Evolutionary conservation across 257 asterid species (phyloP).

Genomic region (Echites panduratus): DNA sequence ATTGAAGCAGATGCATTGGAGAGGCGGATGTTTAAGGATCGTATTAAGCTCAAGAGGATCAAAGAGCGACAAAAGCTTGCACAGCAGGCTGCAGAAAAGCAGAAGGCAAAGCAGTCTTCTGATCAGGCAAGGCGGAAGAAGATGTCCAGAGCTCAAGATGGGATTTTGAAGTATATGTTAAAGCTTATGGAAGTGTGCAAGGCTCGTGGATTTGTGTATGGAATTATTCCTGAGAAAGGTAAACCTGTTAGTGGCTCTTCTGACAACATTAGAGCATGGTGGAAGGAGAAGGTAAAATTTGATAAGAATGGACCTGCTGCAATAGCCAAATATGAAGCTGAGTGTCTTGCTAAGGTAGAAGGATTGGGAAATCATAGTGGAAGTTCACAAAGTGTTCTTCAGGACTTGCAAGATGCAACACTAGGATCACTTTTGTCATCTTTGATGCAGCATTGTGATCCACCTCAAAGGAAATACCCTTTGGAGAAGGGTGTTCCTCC

Average conservation of each 20-base stretch:
- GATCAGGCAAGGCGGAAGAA: conserved; percentile 67
- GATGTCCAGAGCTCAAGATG: conserved; percentile 72
- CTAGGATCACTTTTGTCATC: conserved; percentile 63
- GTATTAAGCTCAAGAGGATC: conserved; percentile 56
- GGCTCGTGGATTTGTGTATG: conserved; percentile 67
- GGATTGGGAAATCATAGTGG: conserved; percentile 30
- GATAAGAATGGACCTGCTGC: conserved; percentile 69
- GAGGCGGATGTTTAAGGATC: conserved; percentile 74
- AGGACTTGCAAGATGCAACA: conserved; percentile 62
- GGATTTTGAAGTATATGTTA: conserved; percentile 68
- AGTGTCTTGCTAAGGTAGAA: conserved; percentile 32
- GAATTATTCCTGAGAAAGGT: conserved; percentile 70
- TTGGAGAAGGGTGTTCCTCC: conserved; percentile 56
- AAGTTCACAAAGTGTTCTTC: conserved; percentile 32
- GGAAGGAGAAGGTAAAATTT: conserved; percentile 71
- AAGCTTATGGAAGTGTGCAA: conserved; percentile 79
- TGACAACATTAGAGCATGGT: conserved; percentile 67
- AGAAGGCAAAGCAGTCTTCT: conserved; percentile 40
- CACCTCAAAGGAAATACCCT: conserved; percentile 61
- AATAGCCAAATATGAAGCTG: conserved; percentile 54
- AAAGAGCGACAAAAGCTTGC: conserved; percentile 55
- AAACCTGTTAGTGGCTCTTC: conserved; percentile 68
- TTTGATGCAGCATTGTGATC: conserved; percentile 64
- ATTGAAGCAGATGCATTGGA: conserved; percentile 56
- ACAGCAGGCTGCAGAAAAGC: conserved; percentile 50